Conservation (phyloP, 345 rosid species). For the Citrus medica region DNA sequence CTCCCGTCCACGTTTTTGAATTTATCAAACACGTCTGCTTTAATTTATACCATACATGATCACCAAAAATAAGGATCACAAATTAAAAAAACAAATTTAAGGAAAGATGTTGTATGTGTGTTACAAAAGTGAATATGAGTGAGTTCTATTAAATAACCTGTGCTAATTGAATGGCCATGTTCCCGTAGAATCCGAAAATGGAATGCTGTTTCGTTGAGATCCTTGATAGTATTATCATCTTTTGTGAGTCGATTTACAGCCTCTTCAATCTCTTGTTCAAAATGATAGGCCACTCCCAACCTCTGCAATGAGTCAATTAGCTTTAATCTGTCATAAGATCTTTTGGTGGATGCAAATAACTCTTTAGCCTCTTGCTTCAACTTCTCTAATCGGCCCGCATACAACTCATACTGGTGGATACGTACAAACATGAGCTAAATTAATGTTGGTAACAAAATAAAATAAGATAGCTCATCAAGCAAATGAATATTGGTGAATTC, state of each 20-base stretch:
- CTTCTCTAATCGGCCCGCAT: not conserved
- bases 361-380: slow-evolving; percentile 7
- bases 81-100: too few species aligned
- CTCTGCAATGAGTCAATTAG: slow-evolving; percentile 13
- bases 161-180: not conserved
- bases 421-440: too few species aligned
- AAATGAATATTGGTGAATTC: too few species aligned
- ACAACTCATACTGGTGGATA: slow-evolving; percentile 7
- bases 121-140: too few species aligned
- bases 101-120: too few species aligned
- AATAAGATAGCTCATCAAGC: not conserved
- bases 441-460: not conserved
- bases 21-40: too few species aligned
- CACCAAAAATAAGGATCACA: too few species aligned
- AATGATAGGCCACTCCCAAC: slow-evolving; percentile 15
- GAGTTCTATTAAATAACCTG: not conserved
- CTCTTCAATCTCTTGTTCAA: slow-evolving; percentile 10
- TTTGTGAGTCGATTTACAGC: not conserved
- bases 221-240: not conserved
- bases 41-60: too few species aligned
- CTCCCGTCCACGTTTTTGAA: too few species aligned
- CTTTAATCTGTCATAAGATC: not conserved
- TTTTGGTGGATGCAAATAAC: not conserved
- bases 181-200: slow-evolving; percentile 16
- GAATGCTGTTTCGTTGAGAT: slow-evolving; percentile 11